Percentiles rank a stretch among this genome's conserved stretches.
These are phyloP conservation scores for Vaccinium corymbosum DNA, from an alignment of 148 eudicot genomes.

Conservation along the genomic window DNA sequence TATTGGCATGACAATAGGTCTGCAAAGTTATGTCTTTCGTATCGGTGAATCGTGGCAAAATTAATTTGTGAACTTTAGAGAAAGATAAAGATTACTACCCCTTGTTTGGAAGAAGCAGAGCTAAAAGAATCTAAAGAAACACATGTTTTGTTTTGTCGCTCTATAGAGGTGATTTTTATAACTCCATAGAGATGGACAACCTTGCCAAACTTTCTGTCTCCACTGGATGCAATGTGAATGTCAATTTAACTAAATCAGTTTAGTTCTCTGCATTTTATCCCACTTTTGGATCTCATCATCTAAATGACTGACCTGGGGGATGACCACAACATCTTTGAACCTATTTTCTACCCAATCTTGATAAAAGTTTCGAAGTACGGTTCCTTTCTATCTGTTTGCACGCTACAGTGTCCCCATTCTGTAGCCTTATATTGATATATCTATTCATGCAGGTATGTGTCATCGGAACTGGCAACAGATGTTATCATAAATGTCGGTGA, in stretches of 20 bases:
- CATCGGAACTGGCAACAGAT: conserved; percentile 71
- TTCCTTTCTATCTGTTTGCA: background rate
- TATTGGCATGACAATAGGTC: background rate
- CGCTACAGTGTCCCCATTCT: too few species aligned
- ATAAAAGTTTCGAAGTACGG: background rate
- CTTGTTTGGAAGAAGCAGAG: background rate
- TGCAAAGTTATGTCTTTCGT: background rate
- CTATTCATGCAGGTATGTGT: conserved; percentile 49
- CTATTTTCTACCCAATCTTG: background rate
- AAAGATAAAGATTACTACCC: background rate
- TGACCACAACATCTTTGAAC: background rate
- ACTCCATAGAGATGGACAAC: background rate
- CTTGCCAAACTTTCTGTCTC: background rate
- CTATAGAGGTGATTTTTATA: background rate
- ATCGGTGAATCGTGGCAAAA: background rate
- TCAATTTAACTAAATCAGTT: background rate
- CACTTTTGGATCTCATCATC: background rate
- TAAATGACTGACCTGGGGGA: background rate
- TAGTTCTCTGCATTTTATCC: background rate
- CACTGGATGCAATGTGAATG: background rate
- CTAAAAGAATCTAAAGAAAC: background rate
- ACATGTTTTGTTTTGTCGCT: background rate
- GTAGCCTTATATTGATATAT: conserved; percentile 9
- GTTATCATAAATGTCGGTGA: conserved; percentile 51
- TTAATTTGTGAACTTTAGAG: background rate